These are phyloP conservation scores for Podospora pseudocomata DNA, from an alignment of 495 filamentous ascomycete species.

Conservation along the genomic window DNA sequence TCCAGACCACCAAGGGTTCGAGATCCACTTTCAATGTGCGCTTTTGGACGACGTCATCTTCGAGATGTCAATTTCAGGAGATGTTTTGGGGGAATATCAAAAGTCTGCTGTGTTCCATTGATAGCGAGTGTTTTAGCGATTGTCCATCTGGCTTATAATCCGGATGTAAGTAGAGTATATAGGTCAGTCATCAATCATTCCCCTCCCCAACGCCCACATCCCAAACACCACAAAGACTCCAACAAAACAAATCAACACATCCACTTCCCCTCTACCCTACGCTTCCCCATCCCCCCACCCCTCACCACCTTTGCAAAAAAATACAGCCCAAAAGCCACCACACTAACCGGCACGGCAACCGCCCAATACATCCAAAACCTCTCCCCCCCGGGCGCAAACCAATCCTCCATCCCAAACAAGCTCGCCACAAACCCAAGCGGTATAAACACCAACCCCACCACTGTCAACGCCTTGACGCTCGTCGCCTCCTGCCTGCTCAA, in stretches of 20 bases:
- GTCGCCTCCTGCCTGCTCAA: not conserved
- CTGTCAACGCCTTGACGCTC: not conserved
- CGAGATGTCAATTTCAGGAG: not conserved
- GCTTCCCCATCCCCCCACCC: not conserved
- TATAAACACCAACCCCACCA: not conserved
- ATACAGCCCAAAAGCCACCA: not conserved
- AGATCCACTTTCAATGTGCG: not conserved
- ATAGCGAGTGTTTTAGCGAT: not conserved
- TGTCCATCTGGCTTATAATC: not conserved
- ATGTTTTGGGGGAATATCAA: not conserved
- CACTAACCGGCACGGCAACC: not conserved
- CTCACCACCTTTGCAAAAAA: not conserved
- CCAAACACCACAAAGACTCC: not conserved
- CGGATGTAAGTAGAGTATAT: not conserved
- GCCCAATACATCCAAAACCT: conserved; percentile 5
- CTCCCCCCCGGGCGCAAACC: not conserved
- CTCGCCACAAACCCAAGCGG: not conserved
- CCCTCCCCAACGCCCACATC: not conserved
- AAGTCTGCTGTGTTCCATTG: not conserved
- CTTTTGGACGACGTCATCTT: not conserved
- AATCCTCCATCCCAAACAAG: not conserved
- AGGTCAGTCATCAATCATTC: not conserved
- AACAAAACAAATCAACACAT: not conserved
- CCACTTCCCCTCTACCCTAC: not conserved
- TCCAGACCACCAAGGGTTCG: not conserved